These are phyloP conservation scores for Macaranga tanarius DNA, from an alignment of 441 rosid genomes.

Conservation along the genomic window DNA sequence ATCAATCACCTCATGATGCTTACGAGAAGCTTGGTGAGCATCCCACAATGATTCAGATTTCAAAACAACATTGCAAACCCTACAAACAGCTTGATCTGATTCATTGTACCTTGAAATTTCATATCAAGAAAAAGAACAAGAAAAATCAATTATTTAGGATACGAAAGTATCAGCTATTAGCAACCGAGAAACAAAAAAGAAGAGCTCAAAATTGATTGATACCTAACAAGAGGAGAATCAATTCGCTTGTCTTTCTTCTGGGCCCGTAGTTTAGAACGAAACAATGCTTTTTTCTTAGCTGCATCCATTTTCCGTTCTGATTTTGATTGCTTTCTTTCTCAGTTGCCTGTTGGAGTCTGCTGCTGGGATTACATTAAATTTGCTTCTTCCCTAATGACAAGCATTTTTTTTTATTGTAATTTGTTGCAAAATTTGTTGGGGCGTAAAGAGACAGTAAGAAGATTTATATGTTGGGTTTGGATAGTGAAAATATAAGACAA, in stretches of 20 bases:
- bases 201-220: neutral
- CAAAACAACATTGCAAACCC: constrained; percentile 75
- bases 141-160: neutral
- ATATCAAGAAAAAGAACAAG: neutral
- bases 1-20: constrained; percentile 68
- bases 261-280: constrained; percentile 79
- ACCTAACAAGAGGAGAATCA: constrained; percentile 89
- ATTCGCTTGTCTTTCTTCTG: constrained; percentile 74
- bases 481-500: too few relatives aligned
- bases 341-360: too few relatives aligned
- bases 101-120: constrained; percentile 64
- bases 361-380: neutral
- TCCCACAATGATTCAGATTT: constrained; percentile 84
- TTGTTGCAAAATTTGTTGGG: too few relatives aligned
- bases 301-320: constrained; percentile 49
- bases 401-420: too few relatives aligned
- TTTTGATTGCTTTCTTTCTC: neutral
- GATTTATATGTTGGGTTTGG: too few relatives aligned
- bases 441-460: too few relatives aligned
- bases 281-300: constrained; percentile 75
- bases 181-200: neutral
- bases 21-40: constrained; percentile 95
- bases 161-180: neutral
- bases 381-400: too few relatives aligned
- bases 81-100: constrained; percentile 79